Base-by-base conservation (phyloP, 1,139 yeast species). In the Diutina sp. region DNA sequence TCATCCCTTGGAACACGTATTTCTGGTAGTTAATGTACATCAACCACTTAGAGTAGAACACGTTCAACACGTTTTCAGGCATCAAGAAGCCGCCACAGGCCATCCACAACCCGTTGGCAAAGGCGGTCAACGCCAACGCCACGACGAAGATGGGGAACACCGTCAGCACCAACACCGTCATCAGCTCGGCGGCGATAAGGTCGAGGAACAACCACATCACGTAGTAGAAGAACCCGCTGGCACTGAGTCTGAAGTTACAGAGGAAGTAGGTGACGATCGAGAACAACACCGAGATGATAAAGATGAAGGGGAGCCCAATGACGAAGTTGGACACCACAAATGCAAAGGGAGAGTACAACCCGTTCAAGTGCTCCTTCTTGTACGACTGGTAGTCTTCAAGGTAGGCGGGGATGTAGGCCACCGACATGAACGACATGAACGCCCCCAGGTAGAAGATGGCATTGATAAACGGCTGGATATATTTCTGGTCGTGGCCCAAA, bases 51-150 rank as follows among this genome's bases (percentile, higher is more conserved):
- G 69, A 68, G 76, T 75, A 72, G 60, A 72, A 73, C 2, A 58
- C 65, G 58, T 73, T 73, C 58, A 73, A 66, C 18, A 71, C 63
- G n/a, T 62, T 65, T 21, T 68, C 60, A 8, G 70, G 63, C 3
- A 73, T 77, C 56, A 71, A 61, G 55, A 71, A 71, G 6, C 78
- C 77, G 46, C 76, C 77, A 12, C 74, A 76, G 12, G 73, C 69
- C 74, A 73, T 75, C 75, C 78, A 75, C 55, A 75, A 67, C 7
- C 77, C 76, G 59, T 73, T 73, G 45, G 71, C 66, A 60, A 73
- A 73, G 2, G 77, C 77, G 1, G 74, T 70, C 21, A 72, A 61
- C 0, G 77, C 76, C 57, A 73, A 65, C 4, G 76, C 66, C 53
- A 71, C 69, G 9, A 73, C 77, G 60, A 72, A 73, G 38, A 67